Evolutionary conservation across 306 rosid species (phyloP).

Genomic region (Bauhinia variegata): DNA sequence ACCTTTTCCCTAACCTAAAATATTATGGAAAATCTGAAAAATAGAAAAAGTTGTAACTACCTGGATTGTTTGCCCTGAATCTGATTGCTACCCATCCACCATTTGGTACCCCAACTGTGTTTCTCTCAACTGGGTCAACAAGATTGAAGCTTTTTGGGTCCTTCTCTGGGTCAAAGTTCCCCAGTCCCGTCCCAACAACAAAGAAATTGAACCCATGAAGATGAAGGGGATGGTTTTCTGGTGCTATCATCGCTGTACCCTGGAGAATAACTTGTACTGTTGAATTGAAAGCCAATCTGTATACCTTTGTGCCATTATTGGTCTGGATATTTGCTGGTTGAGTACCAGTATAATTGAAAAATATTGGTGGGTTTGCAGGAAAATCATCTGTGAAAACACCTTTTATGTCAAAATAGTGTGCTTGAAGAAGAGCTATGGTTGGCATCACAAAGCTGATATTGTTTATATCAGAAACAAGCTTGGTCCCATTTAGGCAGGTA

Average conservation of each 20-base stretch:
- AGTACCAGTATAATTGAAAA: conserved; percentile 62
- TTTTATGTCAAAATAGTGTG: conserved; percentile 56
- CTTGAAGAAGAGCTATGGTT: conserved; percentile 64
- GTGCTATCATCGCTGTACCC: conserved; percentile 63
- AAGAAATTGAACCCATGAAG: conserved; percentile 73
- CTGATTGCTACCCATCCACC: conserved; percentile 80
- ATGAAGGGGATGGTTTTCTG: conserved; percentile 75
- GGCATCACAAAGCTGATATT: conserved; percentile 64
- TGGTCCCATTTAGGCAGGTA: conserved; percentile 46
- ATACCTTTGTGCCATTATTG: conserved; percentile 57
- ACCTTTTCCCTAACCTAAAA: not conserved
- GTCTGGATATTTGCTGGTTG: conserved; percentile 58
- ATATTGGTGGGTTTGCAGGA: conserved; percentile 57
- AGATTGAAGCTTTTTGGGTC: conserved; percentile 61
- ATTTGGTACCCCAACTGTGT: conserved; percentile 66
- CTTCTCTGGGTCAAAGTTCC: conserved; percentile 65
- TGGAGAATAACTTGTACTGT: conserved; percentile 63
- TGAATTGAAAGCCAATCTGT: conserved; percentile 57
- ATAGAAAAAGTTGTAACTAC: conserved; percentile 30
- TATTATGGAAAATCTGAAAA: not conserved
- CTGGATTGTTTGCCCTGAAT: conserved; percentile 80
- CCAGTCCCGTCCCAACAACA: conserved; percentile 65
- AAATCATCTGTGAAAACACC: conserved; percentile 73
- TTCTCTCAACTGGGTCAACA: conserved; percentile 76
- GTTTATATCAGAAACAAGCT: conserved; percentile 59